Evolutionary conservation across 768 basidiomycete species (phyloP), one percentile per base, ranked within the genome.

Genomic region (Aureoboletus auriporus): DNA sequence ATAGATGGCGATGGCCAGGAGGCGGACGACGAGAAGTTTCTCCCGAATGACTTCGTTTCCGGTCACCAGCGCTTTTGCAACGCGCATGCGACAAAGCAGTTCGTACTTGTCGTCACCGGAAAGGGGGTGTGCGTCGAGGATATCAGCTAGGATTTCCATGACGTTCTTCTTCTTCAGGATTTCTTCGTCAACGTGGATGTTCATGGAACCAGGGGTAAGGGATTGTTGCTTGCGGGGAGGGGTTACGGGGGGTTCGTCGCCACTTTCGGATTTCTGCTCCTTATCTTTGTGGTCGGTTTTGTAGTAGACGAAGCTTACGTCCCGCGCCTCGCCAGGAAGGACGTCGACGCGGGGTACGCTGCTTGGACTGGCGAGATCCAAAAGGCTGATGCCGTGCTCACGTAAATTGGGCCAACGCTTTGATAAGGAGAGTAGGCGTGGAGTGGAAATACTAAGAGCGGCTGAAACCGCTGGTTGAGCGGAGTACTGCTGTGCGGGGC

Each of bases 401-500:
- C 88, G 83, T 9, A 91, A 63, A 63, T 84, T 80, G 10, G 88
- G 80, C 88, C 91, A 94, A 45, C 88, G 81, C 58, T 86, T 89
- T 8, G 87, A 85, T 30, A 98, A 80, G 17, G 86, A 84, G 51
- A 88, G 80, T 11, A 97, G 76, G 44, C 89, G 86, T 47, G 83
- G 78, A 4, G 84, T 88, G 31, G 85, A 91, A 49, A 89, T 86
- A 67, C 78, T 86, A n/a, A 90, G 76, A 1, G 84, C 83, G 56
- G 87, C 82, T 35, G 89, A 86, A 44, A 94, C 84, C 11, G 90
- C 82, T 8, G 88, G 86, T 58, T 91, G 86, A 12, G 85, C 82
- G 8, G 90, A 93, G 65, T 96, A 98, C 64, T 97, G 94, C 61
- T 97, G 94, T 5, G 92, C 85, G 2, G 95, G 94, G 29, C 96